Base-by-base conservation (phyloP, 2,329 filamentous ascomycete genomes). In the Ampelomyces quisqualis region DNA sequence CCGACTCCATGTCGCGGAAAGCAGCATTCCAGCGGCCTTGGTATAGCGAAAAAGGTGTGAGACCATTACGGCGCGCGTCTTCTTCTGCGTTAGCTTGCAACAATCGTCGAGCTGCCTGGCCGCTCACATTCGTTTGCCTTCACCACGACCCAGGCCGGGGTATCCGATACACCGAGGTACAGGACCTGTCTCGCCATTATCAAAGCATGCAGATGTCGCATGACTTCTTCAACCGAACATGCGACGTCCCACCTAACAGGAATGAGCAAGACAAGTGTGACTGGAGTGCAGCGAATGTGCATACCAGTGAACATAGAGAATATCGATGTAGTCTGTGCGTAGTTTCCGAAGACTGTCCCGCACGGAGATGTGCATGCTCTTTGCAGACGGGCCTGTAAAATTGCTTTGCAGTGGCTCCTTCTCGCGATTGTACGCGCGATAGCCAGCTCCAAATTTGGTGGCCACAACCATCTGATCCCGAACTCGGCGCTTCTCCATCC, bases 11-110 rank as follows among this genome's bases (percentile, higher is more conserved):
- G 62, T 88, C 85, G 17, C 85, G 78, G 33, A 79, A 73, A 1
- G 70, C 74, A 13, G 77, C 73, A 15, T 70, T 78, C 81, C 82
- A 88, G 8, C 69, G 70, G 7, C 84, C 84, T 65, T 85, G 82
- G 64, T 86, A 87, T 20, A 87, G 78, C 23, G 73, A 77, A 69
- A 90, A 90, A 26, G 78, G 82, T 1, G 81, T 79, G 19, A 88
- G 73, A n/a, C 82, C 84, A 48, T 88, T 79, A 48, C 80, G 76
- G 28, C 82, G 77, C 5, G 86, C 87, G 58, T 89, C 70, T 67
- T 35, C 31, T 2, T 10, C 5, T 18, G 3, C 8, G n/a, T n/a
- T n/a, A n/a, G n/a, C n/a, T n/a, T n/a, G n/a, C n/a, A 33, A n/a
- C 21, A 21, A 36, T 20, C 6, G 18, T 9, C 18, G 10, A 10